phyloP scores from a whole-genome alignment of 441 rosid genomes.

The Codiaeum variegatum region DNA sequence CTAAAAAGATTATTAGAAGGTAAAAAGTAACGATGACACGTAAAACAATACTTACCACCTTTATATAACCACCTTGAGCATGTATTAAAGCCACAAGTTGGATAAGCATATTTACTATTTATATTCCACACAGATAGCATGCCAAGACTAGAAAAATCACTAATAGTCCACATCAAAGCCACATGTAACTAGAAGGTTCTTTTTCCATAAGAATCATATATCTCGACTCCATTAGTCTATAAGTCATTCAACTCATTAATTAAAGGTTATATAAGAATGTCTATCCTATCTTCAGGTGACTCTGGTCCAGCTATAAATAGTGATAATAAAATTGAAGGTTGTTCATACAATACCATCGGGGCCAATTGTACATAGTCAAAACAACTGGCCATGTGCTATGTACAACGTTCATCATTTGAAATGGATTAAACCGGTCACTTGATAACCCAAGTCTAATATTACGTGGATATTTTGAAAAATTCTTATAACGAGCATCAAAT shows the following conservation, averaged over 20 bases:
- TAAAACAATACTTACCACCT: neutral
- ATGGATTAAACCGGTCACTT: neutral
- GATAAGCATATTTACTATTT: neutral
- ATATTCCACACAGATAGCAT: neutral
- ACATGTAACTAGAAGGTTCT: neutral
- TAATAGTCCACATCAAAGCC: neutral
- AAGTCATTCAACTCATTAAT: neutral
- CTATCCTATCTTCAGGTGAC: neutral
- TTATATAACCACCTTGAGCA: neutral
- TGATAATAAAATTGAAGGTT: neutral
- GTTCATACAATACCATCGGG: too few relatives aligned
- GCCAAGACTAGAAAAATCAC: neutral
- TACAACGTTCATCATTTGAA: too few relatives aligned
- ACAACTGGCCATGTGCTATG: too few relatives aligned
- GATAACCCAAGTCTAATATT: neutral
- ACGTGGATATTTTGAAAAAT: too few relatives aligned
- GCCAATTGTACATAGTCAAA: too few relatives aligned
- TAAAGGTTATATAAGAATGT: neutral
- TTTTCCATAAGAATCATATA: neutral
- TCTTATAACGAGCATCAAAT: too few relatives aligned
- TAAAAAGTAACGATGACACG: neutral
- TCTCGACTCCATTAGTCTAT: neutral
- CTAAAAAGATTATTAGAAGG: neutral
- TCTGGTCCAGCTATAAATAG: neutral
- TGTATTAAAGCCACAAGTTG: neutral